Evolutionary conservation across 2,329 filamentous ascomycete species (phyloP).

Genomic region (Dichotomopilus funicola): DNA sequence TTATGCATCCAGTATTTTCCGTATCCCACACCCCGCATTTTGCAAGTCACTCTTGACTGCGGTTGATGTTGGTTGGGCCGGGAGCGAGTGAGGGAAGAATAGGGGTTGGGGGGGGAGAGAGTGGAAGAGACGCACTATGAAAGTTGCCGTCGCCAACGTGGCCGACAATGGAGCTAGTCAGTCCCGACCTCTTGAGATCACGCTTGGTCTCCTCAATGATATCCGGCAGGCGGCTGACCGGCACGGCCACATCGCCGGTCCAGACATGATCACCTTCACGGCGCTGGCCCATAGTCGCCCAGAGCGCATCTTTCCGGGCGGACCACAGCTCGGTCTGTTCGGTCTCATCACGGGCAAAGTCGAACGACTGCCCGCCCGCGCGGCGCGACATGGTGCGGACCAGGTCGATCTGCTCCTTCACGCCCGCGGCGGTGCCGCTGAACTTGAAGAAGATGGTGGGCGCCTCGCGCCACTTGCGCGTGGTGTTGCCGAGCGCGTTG

Average conservation of each 20-base stretch:
- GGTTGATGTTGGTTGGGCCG: too few species aligned
- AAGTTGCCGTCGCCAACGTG: conserved; percentile 68
- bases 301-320: conserved; percentile 76
- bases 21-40: not conserved
- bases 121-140: conserved; percentile 33
- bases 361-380: conserved; percentile 61
- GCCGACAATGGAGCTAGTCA: conserved; percentile 65
- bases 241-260: conserved; percentile 83
- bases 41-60: too few species aligned
- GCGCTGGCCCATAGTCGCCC: conserved; percentile 67
- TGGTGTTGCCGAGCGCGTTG: conserved; percentile 60
- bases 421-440: conserved; percentile 58
- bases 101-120: not conserved
- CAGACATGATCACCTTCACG: conserved; percentile 65
- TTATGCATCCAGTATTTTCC: not conserved
- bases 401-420: conserved; percentile 71
- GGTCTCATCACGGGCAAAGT: conserved; percentile 63
- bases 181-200: conserved; percentile 65
- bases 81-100: too few species aligned
- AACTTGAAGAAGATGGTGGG: conserved; percentile 86
- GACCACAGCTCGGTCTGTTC: conserved; percentile 77
- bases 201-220: conserved; percentile 73
- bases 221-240: conserved; percentile 64
- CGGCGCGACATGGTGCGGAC: conserved; percentile 58
- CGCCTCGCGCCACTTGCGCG: conserved; percentile 60